phyloP scores from a whole-genome alignment of 2,329 filamentous ascomycete species.

The Trichoderma koningiopsis region DNA sequence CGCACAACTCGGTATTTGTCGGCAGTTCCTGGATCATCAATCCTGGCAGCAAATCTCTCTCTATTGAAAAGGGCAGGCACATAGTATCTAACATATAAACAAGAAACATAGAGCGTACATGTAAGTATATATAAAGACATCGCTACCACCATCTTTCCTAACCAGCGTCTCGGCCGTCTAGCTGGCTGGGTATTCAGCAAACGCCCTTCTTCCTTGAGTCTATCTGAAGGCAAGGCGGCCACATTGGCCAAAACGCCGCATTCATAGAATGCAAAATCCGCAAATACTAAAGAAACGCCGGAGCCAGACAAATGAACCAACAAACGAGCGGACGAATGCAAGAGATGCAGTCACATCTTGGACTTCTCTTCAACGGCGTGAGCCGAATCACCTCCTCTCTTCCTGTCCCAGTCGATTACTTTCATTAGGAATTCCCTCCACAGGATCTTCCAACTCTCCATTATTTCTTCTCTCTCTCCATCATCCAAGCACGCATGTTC shows the following conservation, averaged over 20 bases:
- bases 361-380: conserved; percentile 27
- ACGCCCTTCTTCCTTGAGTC: background rate
- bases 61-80: background rate
- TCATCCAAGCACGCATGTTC: conserved; percentile 58
- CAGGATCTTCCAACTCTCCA: conserved; percentile 51
- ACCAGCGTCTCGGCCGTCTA: background rate
- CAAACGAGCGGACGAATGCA: background rate
- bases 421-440: conserved; percentile 59
- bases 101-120: background rate
- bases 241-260: background rate
- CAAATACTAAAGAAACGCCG: background rate
- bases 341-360: conserved; percentile 6
- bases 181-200: background rate
- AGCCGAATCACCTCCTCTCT: conserved; percentile 51
- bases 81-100: background rate
- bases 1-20: background rate
- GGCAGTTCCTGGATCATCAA: background rate
- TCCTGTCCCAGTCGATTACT: conserved; percentile 50
- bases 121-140: background rate
- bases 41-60: background rate
- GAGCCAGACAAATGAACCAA: background rate
- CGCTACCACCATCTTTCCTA: background rate
- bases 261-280: background rate
- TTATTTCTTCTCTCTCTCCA: conserved; percentile 43
- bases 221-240: background rate